phyloP scores from a whole-genome alignment of 208 protist genomes.

The Leishmania lainsoni region DNA sequence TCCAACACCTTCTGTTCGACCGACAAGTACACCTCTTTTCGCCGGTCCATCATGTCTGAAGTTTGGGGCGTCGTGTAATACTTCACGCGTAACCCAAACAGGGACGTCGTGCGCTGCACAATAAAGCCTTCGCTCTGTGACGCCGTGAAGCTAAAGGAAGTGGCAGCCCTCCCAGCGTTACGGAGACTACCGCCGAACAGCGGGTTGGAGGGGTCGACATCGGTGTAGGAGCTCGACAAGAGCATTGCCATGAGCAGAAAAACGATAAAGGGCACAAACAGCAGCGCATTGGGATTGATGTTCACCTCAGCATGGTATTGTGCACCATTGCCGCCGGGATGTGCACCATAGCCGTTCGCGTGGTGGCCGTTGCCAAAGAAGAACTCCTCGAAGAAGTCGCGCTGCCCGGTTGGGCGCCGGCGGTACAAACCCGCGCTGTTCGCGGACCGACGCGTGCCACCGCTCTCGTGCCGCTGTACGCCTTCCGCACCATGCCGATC shows the following conservation, averaged over 20 bases:
- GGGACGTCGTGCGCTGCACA: slow-evolving; percentile 53
- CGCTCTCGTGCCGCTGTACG: slow-evolving; percentile 85
- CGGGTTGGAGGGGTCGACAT: slow-evolving; percentile 40
- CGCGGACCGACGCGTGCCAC: slow-evolving; percentile 25
- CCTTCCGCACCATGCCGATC: slow-evolving; percentile 77
- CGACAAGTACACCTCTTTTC: slow-evolving; percentile 36
- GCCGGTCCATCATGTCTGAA: slow-evolving; percentile 55
- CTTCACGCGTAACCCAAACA: slow-evolving; percentile 59
- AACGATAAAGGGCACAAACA: slow-evolving; percentile 67
- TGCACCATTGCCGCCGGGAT: slow-evolving; percentile 6
- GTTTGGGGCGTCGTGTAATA: slow-evolving; percentile 70
- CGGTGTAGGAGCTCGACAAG: slow-evolving; percentile 62
- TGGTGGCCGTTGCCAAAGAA: slow-evolving; percentile 46
- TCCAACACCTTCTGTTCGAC: slow-evolving; percentile 72
- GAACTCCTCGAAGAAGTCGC: slow-evolving; percentile 83
- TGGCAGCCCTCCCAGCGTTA: not conserved
- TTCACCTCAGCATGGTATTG: slow-evolving; percentile 47
- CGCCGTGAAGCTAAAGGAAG: slow-evolving; percentile 70
- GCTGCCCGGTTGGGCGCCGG: slow-evolving; percentile 22
- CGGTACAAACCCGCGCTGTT: slow-evolving; percentile 20
- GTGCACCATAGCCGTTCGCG: not conserved
- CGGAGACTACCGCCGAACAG: slow-evolving; percentile 16
- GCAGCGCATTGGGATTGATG: slow-evolving; percentile 55
- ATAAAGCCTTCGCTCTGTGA: slow-evolving; percentile 47
- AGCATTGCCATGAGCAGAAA: slow-evolving; percentile 80